phyloP scores from a whole-genome alignment of 768 basidiomycete genomes.

The Suillus bovinus region DNA sequence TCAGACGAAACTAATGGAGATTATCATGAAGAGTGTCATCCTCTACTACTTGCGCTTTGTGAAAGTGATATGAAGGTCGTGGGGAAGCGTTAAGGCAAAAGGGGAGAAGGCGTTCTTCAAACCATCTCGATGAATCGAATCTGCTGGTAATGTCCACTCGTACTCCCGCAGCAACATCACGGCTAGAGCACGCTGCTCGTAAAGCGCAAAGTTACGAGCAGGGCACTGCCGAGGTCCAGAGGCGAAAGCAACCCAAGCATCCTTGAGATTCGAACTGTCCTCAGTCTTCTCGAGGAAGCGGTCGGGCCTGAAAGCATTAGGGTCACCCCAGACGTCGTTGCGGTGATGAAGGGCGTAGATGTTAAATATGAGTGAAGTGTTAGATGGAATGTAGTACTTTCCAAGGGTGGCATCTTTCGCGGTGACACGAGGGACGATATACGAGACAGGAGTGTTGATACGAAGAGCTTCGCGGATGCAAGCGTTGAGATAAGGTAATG shows the following conservation, averaged over 20 bases:
- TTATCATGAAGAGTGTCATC: not conserved
- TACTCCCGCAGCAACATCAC: conserved; percentile 37
- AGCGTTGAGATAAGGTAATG: conserved; percentile 35
- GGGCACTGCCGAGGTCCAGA: conserved; percentile 36
- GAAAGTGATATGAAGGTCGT: conserved; percentile 34
- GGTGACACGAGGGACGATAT: conserved; percentile 22
- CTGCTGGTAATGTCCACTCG: conserved; percentile 33
- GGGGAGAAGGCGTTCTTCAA: conserved; percentile 37
- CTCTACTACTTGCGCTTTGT: conserved; percentile 11
- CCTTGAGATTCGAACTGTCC: not conserved
- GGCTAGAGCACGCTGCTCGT: conserved; percentile 35
- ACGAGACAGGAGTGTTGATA: conserved; percentile 30
- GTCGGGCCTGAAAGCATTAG: conserved; percentile 32
- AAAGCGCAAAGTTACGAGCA: conserved; percentile 29
- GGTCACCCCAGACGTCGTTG: conserved; percentile 29
- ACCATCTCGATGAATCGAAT: conserved; percentile 25
- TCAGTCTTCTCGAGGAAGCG: conserved; percentile 25
- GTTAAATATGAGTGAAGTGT: conserved; percentile 34
- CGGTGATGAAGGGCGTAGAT: conserved; percentile 35
- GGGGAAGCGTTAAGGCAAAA: conserved; percentile 37
- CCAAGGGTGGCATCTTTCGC: conserved; percentile 17
- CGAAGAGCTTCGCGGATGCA: conserved; percentile 43
- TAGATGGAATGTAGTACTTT: conserved; percentile 32
- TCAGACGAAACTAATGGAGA: not conserved
- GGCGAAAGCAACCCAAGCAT: conserved; percentile 33